Evolutionary conservation across 345 rosid species (phyloP).

Genomic region (Eucalyptus sideroxylon): DNA sequence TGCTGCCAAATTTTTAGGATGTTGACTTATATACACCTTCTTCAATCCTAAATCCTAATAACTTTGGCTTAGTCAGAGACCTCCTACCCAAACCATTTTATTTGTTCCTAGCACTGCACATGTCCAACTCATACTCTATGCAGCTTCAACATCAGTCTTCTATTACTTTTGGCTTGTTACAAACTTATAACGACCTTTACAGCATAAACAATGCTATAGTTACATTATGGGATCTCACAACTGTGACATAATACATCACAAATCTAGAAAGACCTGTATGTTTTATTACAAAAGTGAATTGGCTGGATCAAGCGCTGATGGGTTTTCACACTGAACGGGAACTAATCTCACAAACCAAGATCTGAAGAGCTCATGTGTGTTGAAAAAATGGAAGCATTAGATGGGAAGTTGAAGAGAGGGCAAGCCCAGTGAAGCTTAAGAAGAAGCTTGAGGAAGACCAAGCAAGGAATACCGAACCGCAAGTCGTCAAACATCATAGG

Average conservation of each 20-base stretch:
- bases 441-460: background rate
- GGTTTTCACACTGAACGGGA: background rate
- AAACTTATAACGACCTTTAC: background rate
- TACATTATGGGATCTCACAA: background rate
- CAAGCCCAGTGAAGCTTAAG: background rate
- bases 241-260: background rate
- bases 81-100: background rate
- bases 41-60: background rate
- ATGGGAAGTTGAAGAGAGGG: background rate
- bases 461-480: background rate
- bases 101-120: background rate
- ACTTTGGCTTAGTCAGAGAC: background rate
- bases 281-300: background rate
- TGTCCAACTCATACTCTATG: background rate
- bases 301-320: background rate
- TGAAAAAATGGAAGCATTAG: background rate
- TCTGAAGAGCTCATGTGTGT: background rate
- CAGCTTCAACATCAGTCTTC: background rate
- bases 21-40: background rate
- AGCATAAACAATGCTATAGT: background rate
- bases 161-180: background rate
- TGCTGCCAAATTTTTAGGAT: background rate
- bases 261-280: background rate
- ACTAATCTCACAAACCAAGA: background rate
- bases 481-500: background rate